phyloP scores from a whole-genome alignment of 192 early-diverging fungal species.

The Neocallimastix lanati region DNA sequence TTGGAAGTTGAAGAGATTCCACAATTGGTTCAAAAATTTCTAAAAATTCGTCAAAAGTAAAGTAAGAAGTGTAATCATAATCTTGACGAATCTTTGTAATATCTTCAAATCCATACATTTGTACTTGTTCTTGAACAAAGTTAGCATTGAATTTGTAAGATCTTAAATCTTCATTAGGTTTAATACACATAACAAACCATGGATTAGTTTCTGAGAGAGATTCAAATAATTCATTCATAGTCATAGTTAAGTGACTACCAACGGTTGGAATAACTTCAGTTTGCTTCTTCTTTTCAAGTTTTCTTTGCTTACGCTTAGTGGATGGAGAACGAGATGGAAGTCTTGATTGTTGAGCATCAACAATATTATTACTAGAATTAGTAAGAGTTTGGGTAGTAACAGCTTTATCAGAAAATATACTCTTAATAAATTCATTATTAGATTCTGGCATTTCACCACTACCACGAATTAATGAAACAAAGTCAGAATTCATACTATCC shows the following conservation, averaged over 20 bases:
- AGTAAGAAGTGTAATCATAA: neutral
- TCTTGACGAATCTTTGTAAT: neutral
- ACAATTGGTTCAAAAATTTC: neutral
- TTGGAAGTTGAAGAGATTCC: neutral
- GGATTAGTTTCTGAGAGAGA: neutral
- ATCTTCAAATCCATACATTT: neutral
- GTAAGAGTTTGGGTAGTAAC: neutral
- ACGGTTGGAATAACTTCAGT: neutral
- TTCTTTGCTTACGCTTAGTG: neutral
- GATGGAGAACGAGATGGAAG: neutral
- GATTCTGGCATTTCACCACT: neutral
- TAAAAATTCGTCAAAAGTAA: neutral
- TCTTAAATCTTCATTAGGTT: neutral
- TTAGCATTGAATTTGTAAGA: neutral
- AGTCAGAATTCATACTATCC: conserved; percentile 62
- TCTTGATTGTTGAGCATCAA: neutral
- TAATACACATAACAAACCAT: neutral
- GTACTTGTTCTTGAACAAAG: neutral
- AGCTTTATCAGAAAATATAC: neutral
- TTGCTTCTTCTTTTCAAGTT: neutral
- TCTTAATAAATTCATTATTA: neutral
- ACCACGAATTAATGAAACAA: conserved; percentile 69
- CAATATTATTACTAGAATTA: neutral
- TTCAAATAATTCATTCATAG: neutral
- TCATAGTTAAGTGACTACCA: neutral